These are phyloP conservation scores for Alternaria burnsii DNA, from an alignment of 2,329 filamentous ascomycete species.

Conservation along the genomic window DNA sequence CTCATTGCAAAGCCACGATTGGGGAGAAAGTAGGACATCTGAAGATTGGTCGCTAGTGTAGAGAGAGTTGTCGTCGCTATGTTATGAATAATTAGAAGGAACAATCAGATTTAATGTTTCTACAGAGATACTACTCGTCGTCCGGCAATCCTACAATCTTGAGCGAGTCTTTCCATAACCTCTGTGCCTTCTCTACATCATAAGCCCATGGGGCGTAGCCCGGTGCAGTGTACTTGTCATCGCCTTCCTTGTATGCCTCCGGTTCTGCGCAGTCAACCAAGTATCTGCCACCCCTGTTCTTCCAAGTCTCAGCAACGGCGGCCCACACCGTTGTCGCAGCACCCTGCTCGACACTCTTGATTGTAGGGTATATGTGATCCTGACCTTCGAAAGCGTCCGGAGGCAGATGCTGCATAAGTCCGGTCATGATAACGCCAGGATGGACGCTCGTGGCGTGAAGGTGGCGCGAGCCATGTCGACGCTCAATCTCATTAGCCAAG, in stretches of 20 bases:
- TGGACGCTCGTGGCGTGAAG: constrained; percentile 58
- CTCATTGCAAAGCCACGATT: neutral
- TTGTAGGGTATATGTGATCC: constrained; percentile 14
- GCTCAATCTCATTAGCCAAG: constrained; percentile 61
- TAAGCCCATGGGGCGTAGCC: constrained; percentile 39
- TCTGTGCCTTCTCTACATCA: constrained; percentile 37
- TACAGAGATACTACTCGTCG: neutral
- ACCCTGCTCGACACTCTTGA: constrained; percentile 53
- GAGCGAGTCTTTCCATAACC: constrained; percentile 36
- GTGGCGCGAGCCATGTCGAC: constrained; percentile 55
- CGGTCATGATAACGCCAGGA: constrained; percentile 58
- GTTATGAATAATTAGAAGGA: too few relatives aligned
- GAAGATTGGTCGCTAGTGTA: too few relatives aligned
- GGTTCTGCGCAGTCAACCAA: constrained; percentile 49
- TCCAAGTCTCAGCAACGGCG: constrained; percentile 53
- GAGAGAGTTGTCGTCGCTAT: fast-evolving
- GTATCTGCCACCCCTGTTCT: constrained; percentile 59
- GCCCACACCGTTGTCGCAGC: constrained; percentile 60
- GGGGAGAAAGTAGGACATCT: too few relatives aligned
- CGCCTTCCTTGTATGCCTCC: neutral
- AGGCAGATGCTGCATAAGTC: constrained; percentile 26
- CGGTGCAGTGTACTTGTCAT: constrained; percentile 23
- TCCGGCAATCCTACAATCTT: constrained; percentile 11
- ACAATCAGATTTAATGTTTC: too few relatives aligned
- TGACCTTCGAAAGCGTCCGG: neutral